phyloP scores from a whole-genome alignment of 1,139 yeast species.

The Yamadazyma spencermartinsiae region DNA sequence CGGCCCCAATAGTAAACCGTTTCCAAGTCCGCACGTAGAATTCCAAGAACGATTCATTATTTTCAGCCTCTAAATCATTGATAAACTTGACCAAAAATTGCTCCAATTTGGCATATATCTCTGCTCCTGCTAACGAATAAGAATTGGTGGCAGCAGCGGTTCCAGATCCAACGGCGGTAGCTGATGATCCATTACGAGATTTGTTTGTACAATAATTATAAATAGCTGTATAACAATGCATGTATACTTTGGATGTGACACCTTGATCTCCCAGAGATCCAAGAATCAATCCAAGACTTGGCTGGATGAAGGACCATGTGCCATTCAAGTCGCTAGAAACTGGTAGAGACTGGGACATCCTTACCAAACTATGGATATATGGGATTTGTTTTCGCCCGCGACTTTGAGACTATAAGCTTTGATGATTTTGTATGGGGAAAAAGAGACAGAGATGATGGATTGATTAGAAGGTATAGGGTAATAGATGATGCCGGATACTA shows the following conservation, averaged over 20 bases:
- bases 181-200: slow-evolving; percentile 43
- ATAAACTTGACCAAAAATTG: slow-evolving; percentile 67
- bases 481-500: too few relatives aligned
- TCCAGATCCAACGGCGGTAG: slow-evolving; percentile 13
- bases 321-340: slow-evolving; percentile 56
- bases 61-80: slow-evolving; percentile 45
- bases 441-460: too few relatives aligned
- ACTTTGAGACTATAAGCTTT: too few relatives aligned
- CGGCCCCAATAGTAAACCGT: slow-evolving; percentile 87
- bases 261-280: slow-evolving; percentile 68
- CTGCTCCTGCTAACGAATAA: slow-evolving; percentile 78
- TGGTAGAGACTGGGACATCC: slow-evolving; percentile 21
- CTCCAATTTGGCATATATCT: slow-evolving; percentile 73
- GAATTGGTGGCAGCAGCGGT: slow-evolving; percentile 27
- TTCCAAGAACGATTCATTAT: slow-evolving; percentile 70
- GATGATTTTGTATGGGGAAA: too few relatives aligned
- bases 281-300: slow-evolving; percentile 67
- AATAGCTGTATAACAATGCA: slow-evolving; percentile 78
- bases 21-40: slow-evolving; percentile 90
- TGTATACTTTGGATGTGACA: slow-evolving; percentile 70
- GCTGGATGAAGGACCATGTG: slow-evolving; percentile 77
- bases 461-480: too few relatives aligned
- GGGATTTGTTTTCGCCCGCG: too few relatives aligned
- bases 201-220: slow-evolving; percentile 92
- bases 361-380: too few relatives aligned